A percentile compares a stretch with the other conserved stretches of the same genome.
Evolutionary conservation across 116 monocot species (phyloP).

Genomic region (Cymodocea nodosa): DNA sequence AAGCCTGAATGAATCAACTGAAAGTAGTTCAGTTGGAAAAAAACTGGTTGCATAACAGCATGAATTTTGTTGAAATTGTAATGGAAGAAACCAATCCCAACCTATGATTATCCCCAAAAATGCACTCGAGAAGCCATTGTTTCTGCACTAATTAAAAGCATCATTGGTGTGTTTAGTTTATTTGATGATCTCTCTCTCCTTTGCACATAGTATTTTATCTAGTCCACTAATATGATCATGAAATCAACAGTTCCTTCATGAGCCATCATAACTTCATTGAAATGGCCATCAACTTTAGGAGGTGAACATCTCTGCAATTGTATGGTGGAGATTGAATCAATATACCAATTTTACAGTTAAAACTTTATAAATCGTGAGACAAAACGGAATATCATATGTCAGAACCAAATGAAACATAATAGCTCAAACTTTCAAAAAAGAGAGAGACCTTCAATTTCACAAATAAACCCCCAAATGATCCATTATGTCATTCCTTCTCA

Average conservation of each 20-base stretch:
- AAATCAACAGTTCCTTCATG: conserved; percentile 5
- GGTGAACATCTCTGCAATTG: background rate
- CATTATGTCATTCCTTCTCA: conserved; percentile 1
- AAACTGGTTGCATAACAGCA: no score
- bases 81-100: no score
- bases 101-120: no score
- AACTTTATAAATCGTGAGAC: background rate
- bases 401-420: background rate
- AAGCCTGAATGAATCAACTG: no score
- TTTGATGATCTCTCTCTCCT: conserved; percentile 3
- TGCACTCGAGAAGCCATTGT: no score
- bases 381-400: background rate
- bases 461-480: background rate
- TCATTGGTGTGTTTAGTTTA: no score
- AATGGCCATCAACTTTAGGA: background rate
- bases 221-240: conserved; percentile 2
- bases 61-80: no score
- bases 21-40: no score
- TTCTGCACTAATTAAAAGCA: no score
- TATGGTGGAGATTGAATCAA: background rate
- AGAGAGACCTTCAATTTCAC: no score
- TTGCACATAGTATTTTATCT: background rate
- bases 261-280: background rate
- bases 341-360: background rate
- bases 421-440: background rate